Base-by-base conservation (phyloP, 31 red algal genomes). In the Endocladia muricata region DNA sequence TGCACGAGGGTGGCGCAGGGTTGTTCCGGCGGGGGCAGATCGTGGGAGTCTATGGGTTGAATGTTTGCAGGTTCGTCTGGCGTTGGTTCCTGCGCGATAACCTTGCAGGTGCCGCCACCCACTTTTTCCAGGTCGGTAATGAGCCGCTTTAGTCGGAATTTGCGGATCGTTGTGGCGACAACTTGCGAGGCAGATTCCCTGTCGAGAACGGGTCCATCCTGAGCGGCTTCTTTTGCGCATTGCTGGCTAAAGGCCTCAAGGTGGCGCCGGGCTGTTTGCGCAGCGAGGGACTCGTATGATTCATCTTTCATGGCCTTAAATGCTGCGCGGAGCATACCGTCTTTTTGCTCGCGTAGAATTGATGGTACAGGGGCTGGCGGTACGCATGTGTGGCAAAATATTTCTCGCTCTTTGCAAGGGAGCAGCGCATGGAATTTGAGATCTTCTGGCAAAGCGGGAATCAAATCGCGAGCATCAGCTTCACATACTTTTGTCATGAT, bases 381-480 rank as follows among this genome's bases (percentile, higher is more conserved):
- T 34, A 75, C 32, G 0, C 29, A 5, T 4, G 42, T 57, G 25
- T 51, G 21, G 33, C 37, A 23, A 21, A 75, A 75, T 52, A 75
- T 75, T 11, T 75, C 51, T 3, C 59, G 42, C 4, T 75, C 44
- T 22, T 55, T 3, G 37, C 71, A 75, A 15, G 71, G 71, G 3
- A 34, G 43, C 33, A 75, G 59, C 29, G 29, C 21, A 37, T 23
- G 32, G 49, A 75, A 75, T 23, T 43, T 56, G 2, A 75, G n/a
- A n/a, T 75, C 71, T 35, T 75, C 71, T n/a, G 47, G 22, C 48
- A 75, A 37, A 31, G 71, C 71, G 4, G 71, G 71, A 29, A 75
- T 35, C 8, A 30, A 26, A 21, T 58, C 39, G 4, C 32, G 67
- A 29, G 26, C 49, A 67, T 67, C 28, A 8, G 19, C 43, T 36